Evolutionary conservation across 2,329 filamentous ascomycete species (phyloP), one percentile per base, ranked within the genome.

Genomic region (Venturia effusa): DNA sequence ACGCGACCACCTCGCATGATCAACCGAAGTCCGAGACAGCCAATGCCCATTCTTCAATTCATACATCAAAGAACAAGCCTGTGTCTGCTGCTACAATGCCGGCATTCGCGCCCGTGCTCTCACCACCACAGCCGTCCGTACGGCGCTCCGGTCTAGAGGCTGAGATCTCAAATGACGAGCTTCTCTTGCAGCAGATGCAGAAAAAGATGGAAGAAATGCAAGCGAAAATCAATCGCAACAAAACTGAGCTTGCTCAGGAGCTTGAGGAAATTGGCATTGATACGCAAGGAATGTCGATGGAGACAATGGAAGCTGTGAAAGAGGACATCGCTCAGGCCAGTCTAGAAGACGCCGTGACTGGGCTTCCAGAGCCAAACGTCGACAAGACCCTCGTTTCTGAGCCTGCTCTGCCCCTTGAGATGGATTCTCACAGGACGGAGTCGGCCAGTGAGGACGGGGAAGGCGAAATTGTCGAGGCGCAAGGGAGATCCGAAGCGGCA

Each of bases 211-310:
- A 77, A 10, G 74, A 76, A 61, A 69, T 78, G 8, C 71, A 72
- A 57, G 69, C 71, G 17, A 69, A 74, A 19, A 74, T 74, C 34
- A 37, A 37, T 59, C 70, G 70, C 73, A 77, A 68, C 70, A 74
- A 73, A 66, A 74, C 72, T 69, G 74, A 68, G 69, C 76, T 83
- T 51, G 70, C 78, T 5, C 73, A 76, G 39, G 81, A 83, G 67
- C 72, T 83, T n/a, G 76, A 79, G 65, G 71, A 70, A 61, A 72
- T 83, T 24, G 78, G 77, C 45, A 69, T 79, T 48, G 77, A 82
- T 64, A 79, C 79, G 1, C 75, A 78, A 61, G 78, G 77, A 4
- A 74, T 79, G 68, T 74, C 77, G 3, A 71, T 78, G 64, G 75
- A 75, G 30, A 74, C 78, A 61, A 71, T 81, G 30, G 74, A 78